Base-by-base conservation (phyloP, 2,329 filamentous ascomycete genomes). In the Knoxdaviesia capensis region DNA sequence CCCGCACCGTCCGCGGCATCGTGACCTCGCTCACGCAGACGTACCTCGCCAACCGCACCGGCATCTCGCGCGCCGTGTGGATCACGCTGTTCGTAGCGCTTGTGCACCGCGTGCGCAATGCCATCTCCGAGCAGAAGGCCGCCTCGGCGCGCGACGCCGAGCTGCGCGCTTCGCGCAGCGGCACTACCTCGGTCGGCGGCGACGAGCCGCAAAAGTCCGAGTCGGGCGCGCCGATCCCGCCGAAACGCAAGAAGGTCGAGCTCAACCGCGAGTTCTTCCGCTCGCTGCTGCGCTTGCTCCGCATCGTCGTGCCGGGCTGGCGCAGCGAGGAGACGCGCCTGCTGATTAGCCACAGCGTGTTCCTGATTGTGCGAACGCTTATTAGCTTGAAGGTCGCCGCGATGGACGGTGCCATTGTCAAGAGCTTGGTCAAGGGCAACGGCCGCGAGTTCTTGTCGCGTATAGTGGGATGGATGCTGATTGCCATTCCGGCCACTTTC, bases 381-480 rank as follows among this genome's bases (percentile, higher is more conserved):
- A 86, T 98, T 51, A 94, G 87, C 60, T 59, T 98, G 52, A 93
- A 94, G 59, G 90, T 98, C 28, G 90, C 90, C 2, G 87, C 94
- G 58, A 77, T 98, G 66, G 90, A 98, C 59, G 90, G 90, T 38
- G 77, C 78, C 46, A 74, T 98, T 46, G 90, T 98, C 45, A 94
- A 90, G 61, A 87, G 77, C 48, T 64, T 98, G 43, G 87, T 98
- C 38, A 79, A 86, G 58, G 90, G 90, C 2, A 90, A 80, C 50
- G 90, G 88, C 10, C 83, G 76, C 58, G 86, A 93, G 49, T 98
- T 98, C 50, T 55, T 96, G 51, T 77, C 78, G 50, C 77, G 85
- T 1, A 77, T 98, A 51, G 73, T 92, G 5, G 94, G 88, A 86
- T 98, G 90, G 90, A 98, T 98, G 90, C 58, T 88, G 43, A 90